A percentile compares a stretch with the other conserved stretches of the same genome.
Evolutionary conservation across 2,329 filamentous ascomycete genomes (phyloP).

Genomic region (Beauveria scarabaeidicola): DNA sequence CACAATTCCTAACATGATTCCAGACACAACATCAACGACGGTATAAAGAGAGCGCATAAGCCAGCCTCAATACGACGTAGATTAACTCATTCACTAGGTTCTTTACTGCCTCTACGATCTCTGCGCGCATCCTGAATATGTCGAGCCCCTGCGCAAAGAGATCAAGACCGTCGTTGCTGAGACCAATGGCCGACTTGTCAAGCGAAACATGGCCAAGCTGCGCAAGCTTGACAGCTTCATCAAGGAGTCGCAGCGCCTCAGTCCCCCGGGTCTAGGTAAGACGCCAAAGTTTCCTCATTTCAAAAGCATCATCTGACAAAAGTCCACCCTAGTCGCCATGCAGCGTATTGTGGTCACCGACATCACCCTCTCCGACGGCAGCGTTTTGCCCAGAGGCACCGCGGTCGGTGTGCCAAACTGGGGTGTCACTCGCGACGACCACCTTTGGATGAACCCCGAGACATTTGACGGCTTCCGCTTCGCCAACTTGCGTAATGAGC

Average conservation of each 20-base stretch:
- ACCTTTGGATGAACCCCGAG: slow-evolving; percentile 29
- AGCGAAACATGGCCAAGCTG: slow-evolving; percentile 18
- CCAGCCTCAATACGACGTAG: no score
- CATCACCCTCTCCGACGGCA: slow-evolving; percentile 31
- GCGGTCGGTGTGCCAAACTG: slow-evolving; percentile 29
- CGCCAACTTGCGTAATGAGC: slow-evolving; percentile 27
- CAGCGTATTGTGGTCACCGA: slow-evolving; percentile 18
- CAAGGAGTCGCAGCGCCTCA: slow-evolving; percentile 31
- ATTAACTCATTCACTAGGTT: no score
- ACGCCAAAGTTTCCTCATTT: neutral
- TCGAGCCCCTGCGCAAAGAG: slow-evolving; percentile 33
- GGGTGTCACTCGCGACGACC: slow-evolving; percentile 31
- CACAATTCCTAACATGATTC: no score
- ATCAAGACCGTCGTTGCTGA: slow-evolving; percentile 13
- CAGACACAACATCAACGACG: no score
- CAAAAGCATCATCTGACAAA: neutral
- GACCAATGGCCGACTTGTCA: neutral
- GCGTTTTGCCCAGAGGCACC: slow-evolving; percentile 32
- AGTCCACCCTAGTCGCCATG: no score
- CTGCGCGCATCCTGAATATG: slow-evolving; percentile 16
- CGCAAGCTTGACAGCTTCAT: slow-evolving; percentile 38
- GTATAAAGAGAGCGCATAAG: no score
- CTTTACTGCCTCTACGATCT: slow-evolving; percentile 21
- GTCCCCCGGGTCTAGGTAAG: slow-evolving; percentile 25
- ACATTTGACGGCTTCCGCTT: slow-evolving; percentile 38